A percentile compares a stretch with the other conserved stretches of the same genome.
These are phyloP conservation scores for Crepidotus variabilis DNA, from an alignment of 768 basidiomycete species.

Conservation along the genomic window DNA sequence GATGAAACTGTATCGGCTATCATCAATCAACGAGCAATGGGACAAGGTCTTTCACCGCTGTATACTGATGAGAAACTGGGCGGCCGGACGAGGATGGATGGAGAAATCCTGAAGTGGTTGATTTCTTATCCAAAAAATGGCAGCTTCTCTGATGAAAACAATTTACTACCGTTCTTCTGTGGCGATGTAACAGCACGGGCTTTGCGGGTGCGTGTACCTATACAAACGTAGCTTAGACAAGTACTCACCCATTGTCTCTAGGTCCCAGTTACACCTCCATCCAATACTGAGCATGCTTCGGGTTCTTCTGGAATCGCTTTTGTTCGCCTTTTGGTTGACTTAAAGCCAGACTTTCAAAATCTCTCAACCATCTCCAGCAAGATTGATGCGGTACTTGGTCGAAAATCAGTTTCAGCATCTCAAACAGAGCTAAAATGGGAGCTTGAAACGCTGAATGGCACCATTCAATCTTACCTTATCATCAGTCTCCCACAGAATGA, in stretches of 20 bases:
- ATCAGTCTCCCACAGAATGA: neutral
- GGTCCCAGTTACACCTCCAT: slow-evolving; percentile 47
- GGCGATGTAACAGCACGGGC: slow-evolving; percentile 64
- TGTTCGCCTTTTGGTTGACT: slow-evolving; percentile 38
- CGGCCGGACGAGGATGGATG: slow-evolving; percentile 55
- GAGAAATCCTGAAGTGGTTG: slow-evolving; percentile 54
- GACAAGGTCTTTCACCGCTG: slow-evolving; percentile 30
- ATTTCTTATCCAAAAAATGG: slow-evolving; percentile 36
- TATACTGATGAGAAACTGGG: slow-evolving; percentile 47
- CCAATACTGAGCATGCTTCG: slow-evolving; percentile 48
- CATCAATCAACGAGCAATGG: slow-evolving; percentile 49
- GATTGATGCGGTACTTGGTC: slow-evolving; percentile 27
- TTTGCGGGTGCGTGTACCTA: slow-evolving; percentile 56
- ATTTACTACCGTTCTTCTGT: slow-evolving; percentile 65
- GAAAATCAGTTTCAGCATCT: slow-evolving; percentile 24
- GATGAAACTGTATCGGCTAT: slow-evolving; percentile 39
- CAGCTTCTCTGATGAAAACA: slow-evolving; percentile 12
- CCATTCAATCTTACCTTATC: neutral
- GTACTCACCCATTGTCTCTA: slow-evolving; percentile 15
- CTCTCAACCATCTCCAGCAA: slow-evolving; percentile 36
- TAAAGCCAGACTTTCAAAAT: slow-evolving; percentile 29
- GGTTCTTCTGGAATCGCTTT: slow-evolving; percentile 46
- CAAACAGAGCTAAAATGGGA: slow-evolving; percentile 33
- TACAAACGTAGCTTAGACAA: no score
- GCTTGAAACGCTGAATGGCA: slow-evolving; percentile 25